Base-by-base conservation (phyloP, 2,329 filamentous ascomycete species). In the Chrysoporthe austroafricana region DNA sequence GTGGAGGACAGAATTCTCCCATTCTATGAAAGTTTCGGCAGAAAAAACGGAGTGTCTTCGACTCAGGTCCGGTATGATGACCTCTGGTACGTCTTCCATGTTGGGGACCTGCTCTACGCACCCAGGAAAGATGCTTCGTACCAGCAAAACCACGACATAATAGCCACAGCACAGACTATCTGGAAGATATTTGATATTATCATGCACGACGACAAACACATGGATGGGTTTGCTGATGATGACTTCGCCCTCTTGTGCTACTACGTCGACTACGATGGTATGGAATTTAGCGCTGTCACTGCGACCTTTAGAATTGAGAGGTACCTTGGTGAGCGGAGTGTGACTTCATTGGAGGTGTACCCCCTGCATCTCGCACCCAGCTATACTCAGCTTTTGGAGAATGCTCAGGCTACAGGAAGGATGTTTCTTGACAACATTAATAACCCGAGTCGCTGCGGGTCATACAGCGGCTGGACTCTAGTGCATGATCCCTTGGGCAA, bases 41-140 rank as follows among this genome's bases (percentile, higher is more conserved):
- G n/a, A 2, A 7, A 7, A 9, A 13, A 13, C 3, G 18, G 5
- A 32, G 34, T 7, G 9, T 6, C 21, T 8, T 32, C 62, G n/a
- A 18, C 16, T 48, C 52, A 56, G n/a, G 21, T 64, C 21, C 48
- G 32, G n/a, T 64, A 36, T 34, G 14, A 44, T n/a, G 62, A 64
- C n/a, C 46, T 64, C 39, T 64, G 48, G 62, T 56, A 54, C n/a
- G 11, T 64, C 16, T 64, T 64, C 48, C 46, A 48, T 16, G 36
- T 64, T 0, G 62, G 62, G 16, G 62, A 64, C 8, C 46, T 64
- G 16, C 36, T 64, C n/a, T 64, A 64, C 21, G 11, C 39, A 32
- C 57, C 57, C 18, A 42, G 26, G 34, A 39, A 60, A 14, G 36
- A 48, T 18, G 44, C 6, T 48, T n/a, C 16, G 18, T n/a, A 9